These are phyloP conservation scores for Avena sativa DNA, from an alignment of 176 grass and related monocot species.

Conservation along the genomic window DNA sequence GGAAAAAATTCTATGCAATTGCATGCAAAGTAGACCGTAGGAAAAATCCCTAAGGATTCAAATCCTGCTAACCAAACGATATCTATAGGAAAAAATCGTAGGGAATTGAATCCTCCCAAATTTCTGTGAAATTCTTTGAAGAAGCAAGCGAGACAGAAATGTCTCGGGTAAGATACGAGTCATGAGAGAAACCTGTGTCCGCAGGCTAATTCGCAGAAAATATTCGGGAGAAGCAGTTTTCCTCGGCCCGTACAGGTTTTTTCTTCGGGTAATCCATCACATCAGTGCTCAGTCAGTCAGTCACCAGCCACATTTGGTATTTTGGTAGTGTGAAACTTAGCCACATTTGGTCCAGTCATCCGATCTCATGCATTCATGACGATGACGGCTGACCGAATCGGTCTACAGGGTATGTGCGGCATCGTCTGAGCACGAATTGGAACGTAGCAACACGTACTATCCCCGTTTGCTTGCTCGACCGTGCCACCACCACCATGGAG, in stretches of 20 bases:
- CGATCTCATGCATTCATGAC: not conserved
- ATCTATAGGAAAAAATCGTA: no score
- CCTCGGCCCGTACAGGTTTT: not conserved
- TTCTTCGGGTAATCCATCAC: constrained; percentile 29
- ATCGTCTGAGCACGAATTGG: not conserved
- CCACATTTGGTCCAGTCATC: not conserved
- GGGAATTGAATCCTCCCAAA: no score
- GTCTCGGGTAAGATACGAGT: not conserved
- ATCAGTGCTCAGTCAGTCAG: not conserved
- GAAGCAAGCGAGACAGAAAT: no score
- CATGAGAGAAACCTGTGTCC: not conserved
- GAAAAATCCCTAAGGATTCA: no score
- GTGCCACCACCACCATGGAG: not conserved
- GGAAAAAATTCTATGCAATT: not conserved
- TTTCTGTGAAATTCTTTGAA: no score
- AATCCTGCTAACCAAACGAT: no score
- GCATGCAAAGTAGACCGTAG: no score
- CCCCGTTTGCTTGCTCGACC: not conserved
- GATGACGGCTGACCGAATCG: not conserved
- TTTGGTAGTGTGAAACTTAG: not conserved
- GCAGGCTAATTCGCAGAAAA: constrained; percentile 35
- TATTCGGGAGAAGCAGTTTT: not conserved
- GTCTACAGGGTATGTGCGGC: no score
- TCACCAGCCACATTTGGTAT: not conserved
- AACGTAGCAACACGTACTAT: not conserved